Conservation (phyloP, 139 green algal species). For the Chlorella sp. region DNA sequence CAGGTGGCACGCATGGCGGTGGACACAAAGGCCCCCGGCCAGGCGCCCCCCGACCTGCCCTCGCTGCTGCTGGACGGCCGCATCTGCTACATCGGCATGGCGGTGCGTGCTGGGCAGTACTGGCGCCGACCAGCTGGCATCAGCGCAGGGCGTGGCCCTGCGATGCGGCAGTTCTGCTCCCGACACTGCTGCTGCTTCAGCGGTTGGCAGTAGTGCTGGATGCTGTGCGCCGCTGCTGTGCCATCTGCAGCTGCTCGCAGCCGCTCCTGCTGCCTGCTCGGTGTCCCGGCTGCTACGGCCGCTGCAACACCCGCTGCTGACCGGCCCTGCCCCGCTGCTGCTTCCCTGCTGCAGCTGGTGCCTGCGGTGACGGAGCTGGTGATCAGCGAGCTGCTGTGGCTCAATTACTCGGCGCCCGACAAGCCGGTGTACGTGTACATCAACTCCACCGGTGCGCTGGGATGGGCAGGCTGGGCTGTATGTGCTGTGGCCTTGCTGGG, state of each 20-base stretch:
- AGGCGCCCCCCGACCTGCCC: conserved; percentile 87
- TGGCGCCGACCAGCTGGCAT: too few relatives aligned
- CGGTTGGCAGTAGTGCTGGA: too few relatives aligned
- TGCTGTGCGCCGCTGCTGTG: too few relatives aligned
- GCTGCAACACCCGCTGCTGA: too few relatives aligned
- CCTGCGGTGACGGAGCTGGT: conserved; percentile 91
- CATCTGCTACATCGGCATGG: conserved; percentile 93
- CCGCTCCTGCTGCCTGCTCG: too few relatives aligned
- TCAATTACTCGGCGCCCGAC: conserved; percentile 78
- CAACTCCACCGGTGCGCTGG: conserved; percentile 83
- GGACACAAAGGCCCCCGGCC: conserved; percentile 51
- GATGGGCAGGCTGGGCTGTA: neutral
- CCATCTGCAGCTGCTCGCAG: too few relatives aligned
- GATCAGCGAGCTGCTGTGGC: conserved; percentile 88
- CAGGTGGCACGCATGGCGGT: conserved; percentile 46
- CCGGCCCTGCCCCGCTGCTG: neutral
- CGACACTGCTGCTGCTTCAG: too few relatives aligned
- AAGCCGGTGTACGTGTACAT: conserved; percentile 93
- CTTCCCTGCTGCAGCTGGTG: conserved; percentile 73
- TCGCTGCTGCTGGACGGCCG: conserved; percentile 87
- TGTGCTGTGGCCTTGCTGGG: too few relatives aligned
- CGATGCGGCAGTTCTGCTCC: too few relatives aligned
- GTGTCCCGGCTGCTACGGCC: too few relatives aligned
- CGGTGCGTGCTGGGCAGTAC: conserved; percentile 55
- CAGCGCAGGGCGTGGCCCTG: too few relatives aligned